Evolutionary conservation across 306 rosid species (phyloP).

Genomic region (Trichosanthes cucumerina): DNA sequence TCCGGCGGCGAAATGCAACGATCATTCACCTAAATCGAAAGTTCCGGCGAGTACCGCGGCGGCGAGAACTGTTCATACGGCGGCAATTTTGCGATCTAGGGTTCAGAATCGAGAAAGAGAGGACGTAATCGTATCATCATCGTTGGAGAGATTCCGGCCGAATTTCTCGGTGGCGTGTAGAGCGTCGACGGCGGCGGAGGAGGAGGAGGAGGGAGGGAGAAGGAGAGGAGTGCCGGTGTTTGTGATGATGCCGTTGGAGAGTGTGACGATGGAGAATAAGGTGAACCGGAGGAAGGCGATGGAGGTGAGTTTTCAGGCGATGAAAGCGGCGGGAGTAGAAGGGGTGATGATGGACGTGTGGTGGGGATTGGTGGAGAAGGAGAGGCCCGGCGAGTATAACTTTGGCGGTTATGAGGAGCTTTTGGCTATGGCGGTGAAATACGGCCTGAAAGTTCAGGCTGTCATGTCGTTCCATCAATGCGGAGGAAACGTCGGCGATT

Average conservation of each 20-base stretch:
- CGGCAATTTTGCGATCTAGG: neutral
- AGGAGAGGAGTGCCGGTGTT: constrained; percentile 65
- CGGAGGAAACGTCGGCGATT: constrained; percentile 43
- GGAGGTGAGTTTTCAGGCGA: constrained; percentile 67
- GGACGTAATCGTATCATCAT: neutral
- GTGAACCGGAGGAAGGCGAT: constrained; percentile 72
- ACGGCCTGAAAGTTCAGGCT: constrained; percentile 65
- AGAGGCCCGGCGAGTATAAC: constrained; percentile 48
- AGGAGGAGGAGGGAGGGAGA: constrained; percentile 5
- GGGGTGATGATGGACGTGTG: constrained; percentile 96
- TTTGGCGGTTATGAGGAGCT: constrained; percentile 65
- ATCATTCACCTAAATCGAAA: neutral
- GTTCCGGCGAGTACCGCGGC: neutral
- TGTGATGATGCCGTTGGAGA: constrained; percentile 94
- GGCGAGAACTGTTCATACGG: neutral
- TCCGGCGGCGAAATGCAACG: neutral
- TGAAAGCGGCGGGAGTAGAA: constrained; percentile 87
- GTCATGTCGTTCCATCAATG: constrained; percentile 76
- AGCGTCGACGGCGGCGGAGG: constrained; percentile 33
- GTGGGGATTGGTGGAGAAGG: constrained; percentile 95
- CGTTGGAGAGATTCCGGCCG: constrained; percentile 9
- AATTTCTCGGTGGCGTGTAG: constrained; percentile 52
- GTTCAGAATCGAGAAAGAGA: neutral
- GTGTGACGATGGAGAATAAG: constrained; percentile 60
- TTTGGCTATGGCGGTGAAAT: constrained; percentile 37